phyloP scores from a whole-genome alignment of 805 yeast genomes.

The Helenozyma rhizophorensis region DNA sequence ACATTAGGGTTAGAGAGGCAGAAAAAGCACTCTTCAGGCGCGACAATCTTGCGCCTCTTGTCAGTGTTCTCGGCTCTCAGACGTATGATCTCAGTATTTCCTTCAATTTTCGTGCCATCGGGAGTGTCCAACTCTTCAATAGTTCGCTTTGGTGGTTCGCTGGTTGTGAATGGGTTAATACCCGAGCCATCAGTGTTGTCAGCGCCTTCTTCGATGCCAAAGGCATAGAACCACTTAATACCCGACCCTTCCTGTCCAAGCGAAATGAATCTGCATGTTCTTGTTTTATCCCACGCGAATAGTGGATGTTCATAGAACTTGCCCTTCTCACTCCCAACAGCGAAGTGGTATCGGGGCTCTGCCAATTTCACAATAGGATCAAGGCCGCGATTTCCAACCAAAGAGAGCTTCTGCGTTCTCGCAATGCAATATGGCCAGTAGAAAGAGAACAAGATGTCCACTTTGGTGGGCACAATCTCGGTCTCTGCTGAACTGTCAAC shows the following conservation, averaged over 20 bases:
- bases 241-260: conserved; percentile 55
- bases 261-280: conserved; percentile 60
- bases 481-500: conserved; percentile 23
- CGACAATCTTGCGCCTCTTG: conserved; percentile 31
- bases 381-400: conserved; percentile 41
- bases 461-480: conserved; percentile 6
- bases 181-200: conserved; percentile 11
- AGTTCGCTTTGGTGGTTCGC: conserved; percentile 1
- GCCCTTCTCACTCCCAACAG: conserved; percentile 47
- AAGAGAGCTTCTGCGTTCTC: conserved; percentile 34
- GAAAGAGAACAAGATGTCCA: conserved; percentile 55
- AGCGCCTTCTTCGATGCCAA: conserved; percentile 27
- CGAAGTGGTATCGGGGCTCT: conserved; percentile 67
- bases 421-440: conserved; percentile 60
- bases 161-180: conserved; percentile 20
- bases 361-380: conserved; percentile 42
- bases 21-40: conserved; percentile 70
- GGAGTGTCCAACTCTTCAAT: conserved; percentile 1
- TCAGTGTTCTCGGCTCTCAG: neutral
- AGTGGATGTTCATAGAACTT: conserved; percentile 52
- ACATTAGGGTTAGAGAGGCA: conserved; percentile 77
- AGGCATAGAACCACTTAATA: conserved; percentile 73
- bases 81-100: neutral
- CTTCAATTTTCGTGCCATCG: neutral
- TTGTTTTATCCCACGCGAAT: conserved; percentile 49